Evolutionary conservation across 768 basidiomycete genomes (phyloP).

Genomic region (Lyophyllum decastes): DNA sequence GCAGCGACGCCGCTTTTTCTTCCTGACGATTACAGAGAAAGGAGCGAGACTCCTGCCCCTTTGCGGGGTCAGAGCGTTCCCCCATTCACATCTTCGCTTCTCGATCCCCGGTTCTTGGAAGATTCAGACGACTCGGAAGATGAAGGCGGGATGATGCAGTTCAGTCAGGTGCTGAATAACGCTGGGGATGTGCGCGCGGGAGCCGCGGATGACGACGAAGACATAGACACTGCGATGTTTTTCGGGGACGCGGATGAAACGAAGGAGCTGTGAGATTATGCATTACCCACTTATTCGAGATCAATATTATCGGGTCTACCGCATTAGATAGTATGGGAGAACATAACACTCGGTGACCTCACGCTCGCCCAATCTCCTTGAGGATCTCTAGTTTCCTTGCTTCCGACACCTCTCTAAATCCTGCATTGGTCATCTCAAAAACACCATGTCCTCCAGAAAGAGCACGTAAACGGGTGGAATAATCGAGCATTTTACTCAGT

Average conservation of each 20-base stretch:
- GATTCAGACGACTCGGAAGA: slow-evolving; percentile 38
- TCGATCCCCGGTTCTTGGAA: slow-evolving; percentile 22
- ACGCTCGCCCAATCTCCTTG: slow-evolving; percentile 76
- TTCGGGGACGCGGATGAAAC: slow-evolving; percentile 85
- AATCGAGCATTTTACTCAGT: slow-evolving; percentile 81
- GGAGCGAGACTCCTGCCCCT: slow-evolving; percentile 41
- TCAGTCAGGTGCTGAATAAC: slow-evolving; percentile 71
- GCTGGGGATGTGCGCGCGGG: slow-evolving; percentile 58
- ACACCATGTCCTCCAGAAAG: slow-evolving; percentile 80
- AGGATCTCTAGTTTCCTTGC: slow-evolving; percentile 70
- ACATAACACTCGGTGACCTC: slow-evolving; percentile 15
- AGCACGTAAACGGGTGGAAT: slow-evolving; percentile 75
- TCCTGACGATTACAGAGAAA: slow-evolving; percentile 55
- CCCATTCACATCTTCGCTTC: slow-evolving; percentile 26
- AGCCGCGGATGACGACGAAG: slow-evolving; percentile 72
- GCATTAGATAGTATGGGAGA: slow-evolving; percentile 7
- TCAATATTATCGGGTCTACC: slow-evolving; percentile 5
- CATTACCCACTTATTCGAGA: slow-evolving; percentile 2
- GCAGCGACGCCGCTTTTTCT: slow-evolving; percentile 72
- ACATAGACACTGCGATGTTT: slow-evolving; percentile 70
- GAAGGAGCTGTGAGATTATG: slow-evolving; percentile 49
- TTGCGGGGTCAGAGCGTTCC: slow-evolving; percentile 1
- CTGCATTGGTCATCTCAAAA: slow-evolving; percentile 80
- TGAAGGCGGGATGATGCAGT: slow-evolving; percentile 64
- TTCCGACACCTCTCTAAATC: slow-evolving; percentile 69